Evolutionary conservation across 2,329 filamentous ascomycete species (phyloP).

Genomic region (Ilyonectria mors-panacis): DNA sequence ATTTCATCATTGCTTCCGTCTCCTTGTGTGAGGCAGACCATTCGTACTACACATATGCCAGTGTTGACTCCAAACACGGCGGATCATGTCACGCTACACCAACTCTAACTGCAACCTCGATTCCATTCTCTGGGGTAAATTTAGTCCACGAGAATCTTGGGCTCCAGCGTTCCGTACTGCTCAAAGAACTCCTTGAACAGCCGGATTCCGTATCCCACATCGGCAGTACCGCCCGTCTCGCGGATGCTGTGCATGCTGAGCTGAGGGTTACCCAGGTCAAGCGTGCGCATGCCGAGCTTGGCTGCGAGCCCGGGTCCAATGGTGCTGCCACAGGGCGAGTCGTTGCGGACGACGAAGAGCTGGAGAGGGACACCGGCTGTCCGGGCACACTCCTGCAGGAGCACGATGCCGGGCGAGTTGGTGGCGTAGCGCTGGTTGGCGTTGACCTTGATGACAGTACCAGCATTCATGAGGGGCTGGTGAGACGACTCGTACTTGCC

Average conservation of each 20-base stretch:
- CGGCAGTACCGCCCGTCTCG: conserved; percentile 89
- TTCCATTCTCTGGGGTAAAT: not conserved
- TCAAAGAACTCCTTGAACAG: conserved; percentile 91
- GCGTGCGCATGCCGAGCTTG: conserved; percentile 86
- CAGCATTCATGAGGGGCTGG: conserved; percentile 95
- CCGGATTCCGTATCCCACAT: conserved; percentile 88
- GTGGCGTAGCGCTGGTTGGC: conserved; percentile 98
- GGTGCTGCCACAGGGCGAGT: conserved; percentile 93
- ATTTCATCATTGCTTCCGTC: conserved; percentile 16
- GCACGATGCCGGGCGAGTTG: conserved; percentile 93
- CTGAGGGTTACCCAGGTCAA: conserved; percentile 95
- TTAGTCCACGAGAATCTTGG: conserved; percentile 86
- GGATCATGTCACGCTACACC: not conserved
- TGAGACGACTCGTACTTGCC: conserved; percentile 93
- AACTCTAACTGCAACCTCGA: conserved; percentile 6
- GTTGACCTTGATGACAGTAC: conserved; percentile 97
- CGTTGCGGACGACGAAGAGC: conserved; percentile 96
- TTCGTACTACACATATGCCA: not conserved
- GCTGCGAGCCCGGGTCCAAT: conserved; percentile 98
- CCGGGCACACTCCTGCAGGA: conserved; percentile 89
- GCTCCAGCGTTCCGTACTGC: conserved; percentile 85
- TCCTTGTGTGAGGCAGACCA: not conserved
- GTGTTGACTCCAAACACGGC: conserved; percentile 5
- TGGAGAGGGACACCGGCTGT: conserved; percentile 86
- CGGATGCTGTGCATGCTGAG: conserved; percentile 97